phyloP scores from a whole-genome alignment of 2,329 filamentous ascomycete genomes.

The Lecanicillium sp. region DNA sequence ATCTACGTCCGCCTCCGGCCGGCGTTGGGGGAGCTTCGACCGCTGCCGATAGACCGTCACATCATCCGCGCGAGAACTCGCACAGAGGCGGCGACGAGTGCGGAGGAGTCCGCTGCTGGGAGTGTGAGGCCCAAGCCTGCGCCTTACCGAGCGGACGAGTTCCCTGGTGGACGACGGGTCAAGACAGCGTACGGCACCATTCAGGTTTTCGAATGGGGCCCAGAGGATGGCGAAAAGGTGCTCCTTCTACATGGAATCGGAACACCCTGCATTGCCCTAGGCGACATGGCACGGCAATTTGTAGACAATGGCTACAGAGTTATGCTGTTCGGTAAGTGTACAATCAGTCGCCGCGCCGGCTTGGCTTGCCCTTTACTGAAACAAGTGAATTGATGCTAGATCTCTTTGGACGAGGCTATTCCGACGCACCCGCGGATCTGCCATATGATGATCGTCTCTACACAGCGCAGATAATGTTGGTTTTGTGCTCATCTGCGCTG shows the following conservation, averaged over 20 bases:
- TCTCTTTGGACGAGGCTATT: constrained; percentile 72
- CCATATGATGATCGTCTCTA: constrained; percentile 60
- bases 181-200: constrained; percentile 63
- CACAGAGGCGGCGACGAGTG: background rate
- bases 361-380: too few relatives aligned
- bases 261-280: constrained; percentile 67
- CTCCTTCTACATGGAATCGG: constrained; percentile 76
- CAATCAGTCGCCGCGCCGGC: too few relatives aligned
- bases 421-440: constrained; percentile 57
- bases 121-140: constrained; percentile 23
- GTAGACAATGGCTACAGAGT: constrained; percentile 64
- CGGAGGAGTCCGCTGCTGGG: constrained; percentile 19
- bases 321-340: constrained; percentile 64
- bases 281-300: constrained; percentile 59
- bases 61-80: constrained; percentile 9
- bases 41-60: constrained; percentile 2
- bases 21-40: constrained; percentile 13
- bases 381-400: too few relatives aligned
- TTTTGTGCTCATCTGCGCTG: constrained; percentile 56
- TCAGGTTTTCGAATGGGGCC: constrained; percentile 76
- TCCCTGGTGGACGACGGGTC: constrained; percentile 66
- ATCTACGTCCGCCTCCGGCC: constrained; percentile 27
- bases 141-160: constrained; percentile 63
- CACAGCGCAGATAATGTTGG: constrained; percentile 58
- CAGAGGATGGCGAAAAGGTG: constrained; percentile 62